Evolutionary conservation across 768 basidiomycete genomes (phyloP), one percentile per base, ranked within the genome.

Genomic region (Xerocomellus intermedius): DNA sequence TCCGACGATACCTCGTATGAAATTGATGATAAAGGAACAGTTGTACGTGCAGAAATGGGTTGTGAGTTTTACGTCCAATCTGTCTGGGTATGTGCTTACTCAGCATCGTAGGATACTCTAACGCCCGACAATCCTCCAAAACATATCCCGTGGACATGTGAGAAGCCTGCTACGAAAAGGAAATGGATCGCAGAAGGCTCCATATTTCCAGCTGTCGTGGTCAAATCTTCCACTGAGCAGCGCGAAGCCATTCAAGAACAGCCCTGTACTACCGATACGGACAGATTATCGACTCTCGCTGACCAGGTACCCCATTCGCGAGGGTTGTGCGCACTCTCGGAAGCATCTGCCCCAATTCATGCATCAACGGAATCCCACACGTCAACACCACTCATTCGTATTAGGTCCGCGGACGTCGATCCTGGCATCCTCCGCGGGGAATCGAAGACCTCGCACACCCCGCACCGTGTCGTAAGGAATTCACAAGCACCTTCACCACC

Each of bases 1-100:
- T 21, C 74, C 73, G 16, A 76, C 73, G 4, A 42, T 56, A n/a
- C 72, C 74, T 21, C 73, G 75, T 39, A 64, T 75, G 64, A 69
- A 65, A 30, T 24, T 67, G 57, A 63, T 74, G 65, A 59, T 76
- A 32, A 65, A 59, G 57, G 74, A 75, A 54, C 65, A 57, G 6
- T 50, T 75, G 22, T 73, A 68, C 41, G 64, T 75, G 24, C 61
- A 63, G 41, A 63, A 58, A 35, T 75, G 74, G 74, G 53, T 63
- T 47, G 74, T 75, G 55, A 61, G 75, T 63, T 17, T 3, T 39
- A 42, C 36, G 42, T 36, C 49, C 30, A 10, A 45, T 41, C 17
- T 45, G 3, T 36, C 22, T 50, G 35, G 22, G 8, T 21, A 21
- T 38, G 26, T 14, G 19, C 50, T 70, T 46, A 64, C 45, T 52